Conservation (phyloP, 2,329 filamentous ascomycete genomes). For the Davidsoniella virescens region DNA sequence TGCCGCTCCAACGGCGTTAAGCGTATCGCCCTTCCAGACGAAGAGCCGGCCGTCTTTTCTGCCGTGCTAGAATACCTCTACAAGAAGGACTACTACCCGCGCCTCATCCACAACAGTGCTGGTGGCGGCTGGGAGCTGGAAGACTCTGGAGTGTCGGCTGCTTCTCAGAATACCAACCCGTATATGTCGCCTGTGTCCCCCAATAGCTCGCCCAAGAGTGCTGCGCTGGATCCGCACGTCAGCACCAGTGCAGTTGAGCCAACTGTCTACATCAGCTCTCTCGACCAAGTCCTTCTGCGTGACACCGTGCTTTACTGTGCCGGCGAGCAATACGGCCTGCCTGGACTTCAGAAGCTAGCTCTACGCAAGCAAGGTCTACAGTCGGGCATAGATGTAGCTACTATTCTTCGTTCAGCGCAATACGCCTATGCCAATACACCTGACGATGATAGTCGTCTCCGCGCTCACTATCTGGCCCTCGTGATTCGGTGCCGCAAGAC, state of each 20-base stretch:
- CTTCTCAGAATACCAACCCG: slow-evolving; percentile 30
- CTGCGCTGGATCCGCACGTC: neutral
- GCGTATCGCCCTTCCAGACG: slow-evolving; percentile 55
- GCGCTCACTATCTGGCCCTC: slow-evolving; percentile 91
- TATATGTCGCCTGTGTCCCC: slow-evolving; percentile 22
- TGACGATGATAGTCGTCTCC: slow-evolving; percentile 78
- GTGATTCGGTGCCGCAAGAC: slow-evolving; percentile 95
- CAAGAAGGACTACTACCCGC: slow-evolving; percentile 90
- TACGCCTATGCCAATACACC: slow-evolving; percentile 94
- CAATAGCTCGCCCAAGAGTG: neutral
- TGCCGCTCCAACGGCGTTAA: slow-evolving; percentile 49
- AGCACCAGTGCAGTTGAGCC: slow-evolving; percentile 31
- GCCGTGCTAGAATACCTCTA: slow-evolving; percentile 92
- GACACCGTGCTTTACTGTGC: slow-evolving; percentile 93
- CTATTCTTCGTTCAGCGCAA: slow-evolving; percentile 80
- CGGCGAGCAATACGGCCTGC: slow-evolving; percentile 77
- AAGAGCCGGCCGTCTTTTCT: slow-evolving; percentile 86
- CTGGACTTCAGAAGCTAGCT: slow-evolving; percentile 79
- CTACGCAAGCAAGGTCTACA: slow-evolving; percentile 91
- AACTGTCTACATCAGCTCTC: slow-evolving; percentile 61
- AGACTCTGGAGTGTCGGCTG: slow-evolving; percentile 35
- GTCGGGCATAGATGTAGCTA: slow-evolving; percentile 78
- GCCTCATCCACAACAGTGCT: slow-evolving; percentile 72
- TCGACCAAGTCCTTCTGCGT: slow-evolving; percentile 63
- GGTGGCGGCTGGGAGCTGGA: slow-evolving; percentile 83